phyloP scores from a whole-genome alignment of 805 yeast genomes.

The baker's yeast (Saccharomyces cerevisiae) region DNA sequence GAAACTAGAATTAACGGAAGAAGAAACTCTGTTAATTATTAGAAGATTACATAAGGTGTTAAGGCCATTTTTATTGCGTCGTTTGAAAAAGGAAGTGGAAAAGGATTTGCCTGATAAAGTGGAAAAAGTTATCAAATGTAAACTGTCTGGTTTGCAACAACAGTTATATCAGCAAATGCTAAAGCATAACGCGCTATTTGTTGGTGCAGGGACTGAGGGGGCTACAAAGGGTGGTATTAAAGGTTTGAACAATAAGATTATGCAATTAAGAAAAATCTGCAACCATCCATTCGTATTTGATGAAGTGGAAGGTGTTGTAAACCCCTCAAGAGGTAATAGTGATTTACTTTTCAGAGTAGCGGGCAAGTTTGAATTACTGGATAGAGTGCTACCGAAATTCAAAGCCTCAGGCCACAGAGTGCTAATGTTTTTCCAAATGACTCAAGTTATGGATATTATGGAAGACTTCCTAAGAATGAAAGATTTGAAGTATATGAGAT shows the following conservation, averaged over 20 bases:
- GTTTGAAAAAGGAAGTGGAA: conserved; percentile 81
- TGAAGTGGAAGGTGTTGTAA: conserved; percentile 64
- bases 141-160: conserved; percentile 63
- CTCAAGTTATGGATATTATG: conserved; percentile 85
- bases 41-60: conserved; percentile 80
- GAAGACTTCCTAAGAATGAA: conserved; percentile 68
- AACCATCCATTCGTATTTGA: conserved; percentile 85
- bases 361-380: conserved; percentile 75
- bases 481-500: conserved; percentile 61
- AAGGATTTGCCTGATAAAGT: conserved; percentile 79
- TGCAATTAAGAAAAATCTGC: conserved; percentile 80
- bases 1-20: conserved; percentile 73
- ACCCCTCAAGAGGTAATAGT: conserved; percentile 54
- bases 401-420: conserved; percentile 70
- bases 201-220: conserved; percentile 51
- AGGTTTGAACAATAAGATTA: conserved; percentile 72
- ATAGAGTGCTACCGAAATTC: conserved; percentile 67
- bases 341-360: conserved; percentile 66
- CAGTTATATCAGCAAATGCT: conserved; percentile 71
- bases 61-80: conserved; percentile 74
- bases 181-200: conserved; percentile 57
- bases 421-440: conserved; percentile 80
- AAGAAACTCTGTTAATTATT: conserved; percentile 73
- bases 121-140: conserved; percentile 75
- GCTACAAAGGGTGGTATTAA: conserved; percentile 59